Base-by-base conservation (phyloP, 306 rosid genomes). In the Cotoneaster glaucophyllus region DNA sequence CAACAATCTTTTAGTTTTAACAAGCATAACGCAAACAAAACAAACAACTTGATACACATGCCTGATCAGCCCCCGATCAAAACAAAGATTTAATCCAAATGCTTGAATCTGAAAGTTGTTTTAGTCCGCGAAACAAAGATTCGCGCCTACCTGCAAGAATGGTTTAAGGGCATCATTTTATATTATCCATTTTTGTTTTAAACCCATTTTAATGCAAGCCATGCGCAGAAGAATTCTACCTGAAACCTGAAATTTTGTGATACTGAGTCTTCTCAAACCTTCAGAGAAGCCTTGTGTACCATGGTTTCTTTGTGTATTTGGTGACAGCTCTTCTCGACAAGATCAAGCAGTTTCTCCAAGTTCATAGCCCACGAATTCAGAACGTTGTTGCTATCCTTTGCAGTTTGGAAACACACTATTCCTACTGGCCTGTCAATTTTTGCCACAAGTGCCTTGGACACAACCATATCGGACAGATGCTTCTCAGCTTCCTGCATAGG, bases 381-480 rank as follows among this genome's bases (percentile, higher is more conserved):
- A 66, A 88, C 78, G 61, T 90, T 97, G 22, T 92, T 95, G 79
- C 97, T 90, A 78, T 95, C 99, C 89, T 89, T 90, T 3, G 87
- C 88, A n/a, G 89, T 83, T 79, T 92, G 99, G 87, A 92, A 95
- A 78, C 88, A 86, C 50, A 92, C 89, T 65, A 95, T 70, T 43
- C 97, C 99, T 88, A 73, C 41, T 17, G 99, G 99, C 81, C 99
- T 85, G 77, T 95, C 99, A 73, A 95, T 92, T 87, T 95, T 95
- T 3, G 97, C 97, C 37, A 92, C 85, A 65, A 95, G 70, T 3
- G 97, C 97, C 88, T 95, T 95, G 31, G 99, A 90, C 82, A 95
- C 99, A 32, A 95, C 99, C 99, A 95, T 95, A 17, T 92, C 99
- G 13, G 99, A 95, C 44, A 95, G 93, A 84, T 95, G 97, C 82